A percentile compares a stretch with the other conserved stretches of the same genome.
These are phyloP conservation scores for Daedaleopsis sinensis DNA, from an alignment of 768 basidiomycete species.

Conservation along the genomic window DNA sequence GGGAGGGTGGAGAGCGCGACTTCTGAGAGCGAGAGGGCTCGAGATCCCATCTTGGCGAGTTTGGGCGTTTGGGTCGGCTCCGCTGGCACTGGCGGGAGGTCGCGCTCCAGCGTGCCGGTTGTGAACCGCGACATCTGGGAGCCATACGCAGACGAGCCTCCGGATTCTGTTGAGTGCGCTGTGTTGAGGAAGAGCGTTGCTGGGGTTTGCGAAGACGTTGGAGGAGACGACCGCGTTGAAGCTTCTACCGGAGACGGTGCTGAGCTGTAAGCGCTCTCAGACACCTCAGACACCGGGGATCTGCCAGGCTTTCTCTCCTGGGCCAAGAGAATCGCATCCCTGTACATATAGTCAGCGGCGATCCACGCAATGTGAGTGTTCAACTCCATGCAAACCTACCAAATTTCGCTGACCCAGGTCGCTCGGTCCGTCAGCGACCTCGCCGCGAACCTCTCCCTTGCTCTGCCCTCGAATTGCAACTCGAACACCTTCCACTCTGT, in stretches of 20 bases:
- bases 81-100: slow-evolving; percentile 13
- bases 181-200: neutral
- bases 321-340: slow-evolving; percentile 37
- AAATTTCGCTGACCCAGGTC: slow-evolving; percentile 75
- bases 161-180: neutral
- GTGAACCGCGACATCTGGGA: neutral
- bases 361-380: no score
- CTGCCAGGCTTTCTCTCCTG: slow-evolving; percentile 29
- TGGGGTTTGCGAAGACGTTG: neutral
- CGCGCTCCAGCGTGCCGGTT: slow-evolving; percentile 3
- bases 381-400: slow-evolving; percentile 41
- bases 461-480: slow-evolving; percentile 56
- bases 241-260: slow-evolving; percentile 15
- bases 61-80: slow-evolving; percentile 24
- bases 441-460: slow-evolving; percentile 64
- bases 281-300: slow-evolving; percentile 10
- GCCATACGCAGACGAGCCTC: neutral
- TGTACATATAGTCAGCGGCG: neutral
- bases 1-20: slow-evolving; percentile 20
- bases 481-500: slow-evolving; percentile 62
- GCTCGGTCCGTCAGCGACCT: slow-evolving; percentile 64
- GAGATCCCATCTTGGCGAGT: slow-evolving; percentile 36
- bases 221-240: neutral
- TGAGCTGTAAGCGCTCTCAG: slow-evolving; percentile 26
- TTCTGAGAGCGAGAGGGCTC: slow-evolving; percentile 7